These are phyloP conservation scores for Eucalyptus pauciflora DNA, from an alignment of 345 rosid genomes.

Conservation along the genomic window DNA sequence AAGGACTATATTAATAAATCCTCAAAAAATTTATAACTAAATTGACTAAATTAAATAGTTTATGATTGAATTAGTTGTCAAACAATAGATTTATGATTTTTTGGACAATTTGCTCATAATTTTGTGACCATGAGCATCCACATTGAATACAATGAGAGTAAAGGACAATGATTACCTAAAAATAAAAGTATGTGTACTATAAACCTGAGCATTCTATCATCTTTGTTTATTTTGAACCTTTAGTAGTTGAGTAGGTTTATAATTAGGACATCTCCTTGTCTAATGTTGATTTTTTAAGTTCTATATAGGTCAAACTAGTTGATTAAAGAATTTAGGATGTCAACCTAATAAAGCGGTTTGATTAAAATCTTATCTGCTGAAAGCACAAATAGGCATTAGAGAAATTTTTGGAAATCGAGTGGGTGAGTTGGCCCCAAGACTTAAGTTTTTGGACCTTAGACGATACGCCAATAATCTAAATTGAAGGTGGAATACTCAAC, in stretches of 20 bases:
- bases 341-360: not conserved
- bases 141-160: not conserved
- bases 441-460: not conserved
- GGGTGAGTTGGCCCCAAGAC: not conserved
- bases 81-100: not conserved
- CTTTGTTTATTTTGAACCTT: not conserved
- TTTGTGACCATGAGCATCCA: not conserved
- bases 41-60: not conserved
- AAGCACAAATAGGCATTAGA: not conserved
- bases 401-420: not conserved
- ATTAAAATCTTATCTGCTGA: not conserved
- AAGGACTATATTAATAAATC: accelerated
- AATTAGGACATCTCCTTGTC: not conserved
- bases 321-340: not conserved
- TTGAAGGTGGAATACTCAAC: not conserved
- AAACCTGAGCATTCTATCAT: not conserved
- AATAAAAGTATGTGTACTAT: not conserved
- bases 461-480: not conserved
- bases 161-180: not conserved
- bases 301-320: not conserved
- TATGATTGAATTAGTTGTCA: accelerated
- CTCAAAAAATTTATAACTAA: not conserved
- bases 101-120: not conserved
- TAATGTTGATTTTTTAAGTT: not conserved
- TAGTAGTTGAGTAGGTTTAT: not conserved